phyloP scores from a whole-genome alignment of 768 basidiomycete species.

The Boletus vermiculosoides region DNA sequence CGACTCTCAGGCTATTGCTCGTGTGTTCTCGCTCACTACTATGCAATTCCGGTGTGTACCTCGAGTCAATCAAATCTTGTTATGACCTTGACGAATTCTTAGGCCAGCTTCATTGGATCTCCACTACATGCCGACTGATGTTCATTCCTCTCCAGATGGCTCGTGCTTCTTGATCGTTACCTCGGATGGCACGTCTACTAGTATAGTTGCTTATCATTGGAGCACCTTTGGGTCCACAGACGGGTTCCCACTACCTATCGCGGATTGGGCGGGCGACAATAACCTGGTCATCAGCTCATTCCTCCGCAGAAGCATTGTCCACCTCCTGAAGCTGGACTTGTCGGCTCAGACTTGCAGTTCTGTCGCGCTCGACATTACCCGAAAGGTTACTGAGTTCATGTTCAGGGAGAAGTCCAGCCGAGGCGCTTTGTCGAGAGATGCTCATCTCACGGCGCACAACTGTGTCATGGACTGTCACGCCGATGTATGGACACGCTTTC shows the following conservation, averaged over 20 bases:
- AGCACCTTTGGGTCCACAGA: conserved; percentile 52
- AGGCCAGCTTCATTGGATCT: conserved; percentile 50
- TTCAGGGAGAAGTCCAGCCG: conserved; percentile 45
- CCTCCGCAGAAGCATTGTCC: conserved; percentile 38
- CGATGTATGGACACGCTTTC: conserved; percentile 61
- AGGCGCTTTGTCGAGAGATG: conserved; percentile 16
- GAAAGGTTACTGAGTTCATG: conserved; percentile 55
- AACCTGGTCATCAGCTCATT: conserved; percentile 44
- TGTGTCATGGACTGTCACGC: conserved; percentile 52
- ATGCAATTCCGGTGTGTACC: conserved; percentile 50
- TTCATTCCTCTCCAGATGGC: conserved; percentile 53
- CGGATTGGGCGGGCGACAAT: conserved; percentile 25
- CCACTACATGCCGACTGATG: conserved; percentile 29
- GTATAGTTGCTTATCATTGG: conserved; percentile 51
- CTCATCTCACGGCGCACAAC: conserved; percentile 40
- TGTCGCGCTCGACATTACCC: conserved; percentile 50
- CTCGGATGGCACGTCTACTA: conserved; percentile 14
- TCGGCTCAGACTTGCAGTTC: conserved; percentile 38
- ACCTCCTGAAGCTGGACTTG: conserved; percentile 45
- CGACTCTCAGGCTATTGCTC: conserved; percentile 41
- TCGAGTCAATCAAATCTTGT: background rate
- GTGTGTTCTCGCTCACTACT: conserved; percentile 54
- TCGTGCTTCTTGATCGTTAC: conserved; percentile 46
- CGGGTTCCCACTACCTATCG: conserved; percentile 41
- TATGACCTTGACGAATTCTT: background rate